Percentiles rank a stretch among this genome's conserved stretches.
Evolutionary conservation across 73 alveolate species (phyloP).

Genomic region (Paramecium sonneborni): DNA sequence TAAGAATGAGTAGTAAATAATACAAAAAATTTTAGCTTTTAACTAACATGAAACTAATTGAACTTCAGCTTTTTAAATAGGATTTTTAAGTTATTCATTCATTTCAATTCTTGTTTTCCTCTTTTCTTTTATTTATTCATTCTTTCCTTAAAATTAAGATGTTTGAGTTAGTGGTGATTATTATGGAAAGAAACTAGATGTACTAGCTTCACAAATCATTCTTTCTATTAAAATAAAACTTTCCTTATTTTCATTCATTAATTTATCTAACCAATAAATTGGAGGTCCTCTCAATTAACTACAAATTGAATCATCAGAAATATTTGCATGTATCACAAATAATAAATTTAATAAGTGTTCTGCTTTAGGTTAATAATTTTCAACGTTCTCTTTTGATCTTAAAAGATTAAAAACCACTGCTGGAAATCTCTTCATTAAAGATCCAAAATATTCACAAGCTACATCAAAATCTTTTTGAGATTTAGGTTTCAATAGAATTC

Average conservation of each 20-base stretch:
- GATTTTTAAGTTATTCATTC: slow-evolving; percentile 24
- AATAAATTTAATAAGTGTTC: slow-evolving; percentile 21
- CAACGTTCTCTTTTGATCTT: slow-evolving; percentile 17
- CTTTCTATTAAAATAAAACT: slow-evolving; percentile 28
- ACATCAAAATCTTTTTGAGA: background rate
- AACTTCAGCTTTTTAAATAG: background rate
- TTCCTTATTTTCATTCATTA: slow-evolving; percentile 42
- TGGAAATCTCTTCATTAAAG: background rate
- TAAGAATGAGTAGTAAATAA: slow-evolving; percentile 11
- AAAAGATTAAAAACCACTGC: slow-evolving; percentile 20
- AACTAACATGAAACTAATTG: background rate
- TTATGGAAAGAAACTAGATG: slow-evolving; percentile 45
- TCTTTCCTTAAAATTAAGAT: background rate
- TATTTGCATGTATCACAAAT: slow-evolving; percentile 2
- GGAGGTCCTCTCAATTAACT: slow-evolving; percentile 39
- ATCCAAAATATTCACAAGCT: slow-evolving; percentile 2
- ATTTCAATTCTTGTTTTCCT: background rate
- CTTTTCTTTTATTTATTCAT: slow-evolving; percentile 1
- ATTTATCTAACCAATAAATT: slow-evolving; percentile 35
- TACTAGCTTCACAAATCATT: slow-evolving; percentile 43
- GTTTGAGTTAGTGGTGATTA: background rate
- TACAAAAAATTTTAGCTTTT: slow-evolving; percentile 29
- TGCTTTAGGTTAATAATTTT: background rate
- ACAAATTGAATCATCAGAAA: background rate
- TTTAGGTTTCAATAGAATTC: slow-evolving; percentile 3